A percentile compares a stretch with the other conserved stretches of the same genome.
Conservation (phyloP, 345 rosid genomes). For the Citrus reticulata region DNA sequence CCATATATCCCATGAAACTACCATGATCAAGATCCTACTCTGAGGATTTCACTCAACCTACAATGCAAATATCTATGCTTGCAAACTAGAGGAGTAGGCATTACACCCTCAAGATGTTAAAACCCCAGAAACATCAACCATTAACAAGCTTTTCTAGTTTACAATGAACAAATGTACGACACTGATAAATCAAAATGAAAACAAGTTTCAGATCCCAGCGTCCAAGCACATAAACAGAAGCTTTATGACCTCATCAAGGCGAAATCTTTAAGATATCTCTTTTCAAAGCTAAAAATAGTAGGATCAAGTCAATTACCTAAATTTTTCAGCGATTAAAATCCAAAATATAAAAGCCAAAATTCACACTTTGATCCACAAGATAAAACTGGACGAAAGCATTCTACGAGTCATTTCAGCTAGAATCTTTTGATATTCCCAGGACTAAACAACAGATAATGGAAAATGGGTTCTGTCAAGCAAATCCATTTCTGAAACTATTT, state of each 20-base stretch:
- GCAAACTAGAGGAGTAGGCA: neutral
- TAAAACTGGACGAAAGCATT: neutral
- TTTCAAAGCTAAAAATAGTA: neutral
- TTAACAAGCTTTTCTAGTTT: neutral
- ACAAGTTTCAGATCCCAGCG: neutral
- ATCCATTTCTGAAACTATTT: neutral
- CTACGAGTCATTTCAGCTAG: neutral
- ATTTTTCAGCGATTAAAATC: neutral
- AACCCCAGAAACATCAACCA: neutral
- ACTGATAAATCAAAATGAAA: neutral
- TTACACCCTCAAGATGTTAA: neutral
- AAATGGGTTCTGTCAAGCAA: neutral
- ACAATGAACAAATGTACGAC: neutral
- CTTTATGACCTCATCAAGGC: neutral
- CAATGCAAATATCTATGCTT: neutral
- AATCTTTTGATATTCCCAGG: neutral
- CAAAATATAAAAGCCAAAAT: neutral
- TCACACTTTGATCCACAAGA: neutral
- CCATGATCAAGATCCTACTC: neutral
- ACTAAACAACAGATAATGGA: neutral
- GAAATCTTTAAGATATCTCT: neutral
- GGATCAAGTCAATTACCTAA: neutral
- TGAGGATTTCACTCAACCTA: neutral
- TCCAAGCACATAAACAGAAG: neutral
- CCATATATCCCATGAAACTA: neutral